Evolutionary conservation across 2,329 filamentous ascomycete species (phyloP).

Genomic region (Neophaeococcomyces aloes): DNA sequence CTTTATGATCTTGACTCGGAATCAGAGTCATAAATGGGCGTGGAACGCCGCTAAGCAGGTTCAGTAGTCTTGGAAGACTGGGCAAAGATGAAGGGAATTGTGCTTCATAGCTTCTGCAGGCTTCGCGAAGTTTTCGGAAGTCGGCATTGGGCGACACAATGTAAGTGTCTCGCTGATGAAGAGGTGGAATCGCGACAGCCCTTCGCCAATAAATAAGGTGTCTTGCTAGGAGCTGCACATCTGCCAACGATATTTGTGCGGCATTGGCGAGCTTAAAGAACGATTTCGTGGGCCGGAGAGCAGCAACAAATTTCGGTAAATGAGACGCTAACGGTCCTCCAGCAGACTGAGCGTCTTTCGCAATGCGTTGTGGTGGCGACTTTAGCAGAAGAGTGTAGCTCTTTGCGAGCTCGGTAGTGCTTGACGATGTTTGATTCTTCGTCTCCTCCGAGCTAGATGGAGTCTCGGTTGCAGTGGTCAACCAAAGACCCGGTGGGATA

Average conservation of each 20-base stretch:
- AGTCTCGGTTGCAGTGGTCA: constrained; percentile 75
- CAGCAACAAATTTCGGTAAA: constrained; percentile 61
- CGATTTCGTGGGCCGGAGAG: constrained; percentile 50
- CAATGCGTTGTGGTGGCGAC: constrained; percentile 50
- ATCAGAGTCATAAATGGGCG: constrained; percentile 74
- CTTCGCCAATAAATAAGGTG: constrained; percentile 95
- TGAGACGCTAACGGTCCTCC: constrained; percentile 64
- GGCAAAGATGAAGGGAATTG: constrained; percentile 70
- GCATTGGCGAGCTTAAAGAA: constrained; percentile 59
- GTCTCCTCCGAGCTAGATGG: constrained; percentile 46
- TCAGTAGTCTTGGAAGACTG: constrained; percentile 75
- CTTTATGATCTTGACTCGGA: constrained; percentile 76
- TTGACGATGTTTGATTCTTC: constrained; percentile 33
- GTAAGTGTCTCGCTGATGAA: constrained; percentile 83
- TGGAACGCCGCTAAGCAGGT: constrained; percentile 66
- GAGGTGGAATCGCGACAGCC: constrained; percentile 78
- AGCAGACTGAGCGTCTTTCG: constrained; percentile 58
- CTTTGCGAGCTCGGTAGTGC: constrained; percentile 57
- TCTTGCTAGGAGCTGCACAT: constrained; percentile 77
- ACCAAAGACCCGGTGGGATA: constrained; percentile 59
- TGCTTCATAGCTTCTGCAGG: constrained; percentile 60
- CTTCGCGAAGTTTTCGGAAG: constrained; percentile 56
- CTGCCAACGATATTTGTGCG: constrained; percentile 59
- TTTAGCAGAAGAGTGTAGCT: constrained; percentile 72
- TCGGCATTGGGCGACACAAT: constrained; percentile 86